These are phyloP conservation scores for Porodaedalea pini DNA, from an alignment of 1,284 basidiomycete genomes.

Conservation along the genomic window DNA sequence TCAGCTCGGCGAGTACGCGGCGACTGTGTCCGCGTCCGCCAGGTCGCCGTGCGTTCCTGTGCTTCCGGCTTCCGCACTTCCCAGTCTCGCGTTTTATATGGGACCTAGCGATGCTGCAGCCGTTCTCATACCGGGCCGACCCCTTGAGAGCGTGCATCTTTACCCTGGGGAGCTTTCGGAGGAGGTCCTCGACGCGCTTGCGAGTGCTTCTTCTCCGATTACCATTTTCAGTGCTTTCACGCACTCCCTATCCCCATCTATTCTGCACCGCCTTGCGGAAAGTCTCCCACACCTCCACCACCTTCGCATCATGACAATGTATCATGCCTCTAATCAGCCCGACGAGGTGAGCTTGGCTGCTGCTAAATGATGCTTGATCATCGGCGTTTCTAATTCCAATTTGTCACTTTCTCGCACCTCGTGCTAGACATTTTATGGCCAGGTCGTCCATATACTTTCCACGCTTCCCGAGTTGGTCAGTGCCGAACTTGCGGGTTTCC, in stretches of 20 bases:
- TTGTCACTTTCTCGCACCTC: slow-evolving; percentile 3
- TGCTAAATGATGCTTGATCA: slow-evolving; percentile 16
- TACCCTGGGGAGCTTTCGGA: slow-evolving; percentile 25
- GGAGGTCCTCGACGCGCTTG: slow-evolving; percentile 23
- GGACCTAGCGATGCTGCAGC: slow-evolving; percentile 55
- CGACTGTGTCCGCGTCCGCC: slow-evolving; percentile 13
- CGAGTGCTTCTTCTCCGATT: slow-evolving; percentile 25
- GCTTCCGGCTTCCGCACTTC: slow-evolving; percentile 40
- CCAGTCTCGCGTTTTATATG: slow-evolving; percentile 52
- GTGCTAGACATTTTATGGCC: slow-evolving; percentile 55
- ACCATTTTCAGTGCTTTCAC: slow-evolving; percentile 34
- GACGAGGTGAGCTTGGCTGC: slow-evolving; percentile 17
- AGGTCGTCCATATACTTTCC: slow-evolving; percentile 53
- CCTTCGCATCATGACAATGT: slow-evolving; percentile 24
- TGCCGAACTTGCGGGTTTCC: slow-evolving; percentile 71
- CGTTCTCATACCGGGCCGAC: slow-evolving; percentile 56
- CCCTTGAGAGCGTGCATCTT: slow-evolving; percentile 58
- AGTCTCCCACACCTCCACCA: slow-evolving; percentile 17
- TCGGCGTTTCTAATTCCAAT: slow-evolving; percentile 14
- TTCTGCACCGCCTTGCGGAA: slow-evolving; percentile 17
- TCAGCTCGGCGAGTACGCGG: slow-evolving; percentile 38
- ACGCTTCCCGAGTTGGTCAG: slow-evolving; percentile 51
- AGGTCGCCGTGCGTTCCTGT: slow-evolving; percentile 16
- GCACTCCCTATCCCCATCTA: slow-evolving; percentile 13
- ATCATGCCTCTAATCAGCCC: slow-evolving; percentile 16